Conservation (phyloP, 768 basidiomycete species). For the Clitopilus hobsonii region DNA sequence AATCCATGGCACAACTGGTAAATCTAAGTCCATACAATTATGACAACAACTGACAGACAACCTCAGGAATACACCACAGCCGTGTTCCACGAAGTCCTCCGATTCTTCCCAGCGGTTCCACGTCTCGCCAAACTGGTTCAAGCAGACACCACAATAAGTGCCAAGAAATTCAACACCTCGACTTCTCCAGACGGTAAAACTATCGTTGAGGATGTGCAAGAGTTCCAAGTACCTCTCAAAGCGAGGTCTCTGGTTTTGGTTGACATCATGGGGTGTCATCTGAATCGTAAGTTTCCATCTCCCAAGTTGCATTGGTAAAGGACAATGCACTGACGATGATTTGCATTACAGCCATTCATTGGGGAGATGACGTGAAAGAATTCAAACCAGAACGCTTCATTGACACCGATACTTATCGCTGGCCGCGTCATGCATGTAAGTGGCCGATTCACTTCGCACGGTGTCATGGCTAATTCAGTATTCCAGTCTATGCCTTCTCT, state of each 20-base stretch:
- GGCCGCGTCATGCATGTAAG: conserved; percentile 49
- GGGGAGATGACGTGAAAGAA: conserved; percentile 39
- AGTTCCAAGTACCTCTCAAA: conserved; percentile 28
- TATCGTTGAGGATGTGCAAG: conserved; percentile 21
- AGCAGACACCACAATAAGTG: conserved; percentile 28
- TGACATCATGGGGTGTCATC: conserved; percentile 38
- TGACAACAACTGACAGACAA: neutral
- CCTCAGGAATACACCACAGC: conserved; percentile 37
- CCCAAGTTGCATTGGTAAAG: neutral
- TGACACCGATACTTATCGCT: conserved; percentile 42
- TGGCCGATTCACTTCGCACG: neutral
- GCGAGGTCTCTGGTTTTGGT: conserved; percentile 33
- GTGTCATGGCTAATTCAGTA: neutral
- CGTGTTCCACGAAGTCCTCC: conserved; percentile 41
- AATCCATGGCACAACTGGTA: conserved; percentile 32
- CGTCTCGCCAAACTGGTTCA: conserved; percentile 30
- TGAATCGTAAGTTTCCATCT: conserved; percentile 32
- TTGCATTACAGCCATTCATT: conserved; percentile 38
- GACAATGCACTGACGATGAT: neutral
- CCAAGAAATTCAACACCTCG: conserved; percentile 20
- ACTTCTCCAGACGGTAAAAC: conserved; percentile 13
- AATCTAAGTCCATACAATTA: neutral
- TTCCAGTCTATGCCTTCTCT: conserved; percentile 38
- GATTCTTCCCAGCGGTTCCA: conserved; percentile 32
- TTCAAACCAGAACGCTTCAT: conserved; percentile 50